Base-by-base conservation (phyloP, 2,329 filamentous ascomycete genomes). In the Periconia macrospinosa region DNA sequence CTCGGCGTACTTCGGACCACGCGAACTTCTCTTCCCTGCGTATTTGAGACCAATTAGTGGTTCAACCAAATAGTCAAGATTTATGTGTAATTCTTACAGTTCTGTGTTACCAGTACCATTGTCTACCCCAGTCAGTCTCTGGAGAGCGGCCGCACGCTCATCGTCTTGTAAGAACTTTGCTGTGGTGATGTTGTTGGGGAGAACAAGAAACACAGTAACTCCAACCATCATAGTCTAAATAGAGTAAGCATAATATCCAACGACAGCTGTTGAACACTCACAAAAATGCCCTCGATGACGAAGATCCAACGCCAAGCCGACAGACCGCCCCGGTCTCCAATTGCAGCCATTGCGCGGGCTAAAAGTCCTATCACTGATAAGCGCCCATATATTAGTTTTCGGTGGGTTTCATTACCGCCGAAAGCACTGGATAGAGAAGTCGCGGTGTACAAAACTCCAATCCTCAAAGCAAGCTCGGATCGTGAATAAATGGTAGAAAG, bases 361-460 rank as follows among this genome's bases (percentile, higher is more conserved):
- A 88, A 75, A 0, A 88, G 76, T 14, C 19, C 9, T 19, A n/a
- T 17, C 8, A 19, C 15, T 7, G 18, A 7, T 41, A 10, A 50
- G 85, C 85, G 0, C 85, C 85, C 1, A 88, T 76, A n/a, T 80
- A 60, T 50, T 84, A 66, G 48, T 78, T 83, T 15, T 80, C 76
- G n/a, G 81, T 56, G 5, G 84, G 86, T 13, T 89, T 77, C 61
- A 89, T 89, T 1, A 6, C 83, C 85, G 27, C 84, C 84, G 64
- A 87, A 88, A 1, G 85, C 84, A 2, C 85, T 85, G 0, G 84
- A 86, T 5, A 89, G 71, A 1, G 85, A 86, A 0, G 86, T 85
- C 1, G 85, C 84, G 0, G 85, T 87, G 65, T 88, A 89, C 63
- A 89, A 88, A 6, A 89, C 74, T 27, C 85, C 86, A 47, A 89